phyloP scores from a whole-genome alignment of 2,329 filamentous ascomycete species.

The Beauveria sp. region DNA sequence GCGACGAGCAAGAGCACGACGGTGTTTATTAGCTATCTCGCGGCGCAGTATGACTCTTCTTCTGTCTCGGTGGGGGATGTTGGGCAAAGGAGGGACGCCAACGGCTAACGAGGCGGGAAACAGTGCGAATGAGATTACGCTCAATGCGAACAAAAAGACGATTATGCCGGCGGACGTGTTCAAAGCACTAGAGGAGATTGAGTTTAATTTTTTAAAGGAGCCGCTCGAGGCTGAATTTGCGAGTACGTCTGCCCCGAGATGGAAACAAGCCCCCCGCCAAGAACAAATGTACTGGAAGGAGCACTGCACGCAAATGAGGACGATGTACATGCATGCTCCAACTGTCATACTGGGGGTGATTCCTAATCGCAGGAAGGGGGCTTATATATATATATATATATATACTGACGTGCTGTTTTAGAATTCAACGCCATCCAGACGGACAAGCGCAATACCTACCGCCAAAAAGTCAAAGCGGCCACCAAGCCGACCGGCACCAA shows the following conservation, averaged over 20 bases:
- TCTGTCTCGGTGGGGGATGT: neutral
- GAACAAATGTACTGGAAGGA: neutral
- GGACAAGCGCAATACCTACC: constrained; percentile 66
- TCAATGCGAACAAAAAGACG: constrained; percentile 64
- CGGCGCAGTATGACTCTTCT: constrained; percentile 53
- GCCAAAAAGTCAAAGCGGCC: constrained; percentile 60
- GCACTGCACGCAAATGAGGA: no score
- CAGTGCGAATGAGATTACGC: constrained; percentile 67
- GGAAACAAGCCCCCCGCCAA: no score
- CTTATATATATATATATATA: no score
- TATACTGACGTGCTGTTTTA: constrained; percentile 24
- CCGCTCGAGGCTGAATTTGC: constrained; percentile 68
- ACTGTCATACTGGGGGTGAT: no score
- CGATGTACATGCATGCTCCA: no score
- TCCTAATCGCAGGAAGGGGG: neutral
- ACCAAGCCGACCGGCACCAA: constrained; percentile 41
- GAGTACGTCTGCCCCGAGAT: constrained; percentile 41
- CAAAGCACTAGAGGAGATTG: constrained; percentile 66
- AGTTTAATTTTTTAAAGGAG: constrained; percentile 64
- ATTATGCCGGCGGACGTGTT: constrained; percentile 71
- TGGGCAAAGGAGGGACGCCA: neutral
- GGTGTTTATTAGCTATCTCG: constrained; percentile 75
- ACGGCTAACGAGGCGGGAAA: neutral
- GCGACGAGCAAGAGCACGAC: constrained; percentile 77
- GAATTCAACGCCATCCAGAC: constrained; percentile 68